Percentiles rank a stretch among this genome's conserved stretches.
Evolutionary conservation across 2,329 filamentous ascomycete genomes (phyloP).

Genomic region (Beauveria scarabaeidicola): DNA sequence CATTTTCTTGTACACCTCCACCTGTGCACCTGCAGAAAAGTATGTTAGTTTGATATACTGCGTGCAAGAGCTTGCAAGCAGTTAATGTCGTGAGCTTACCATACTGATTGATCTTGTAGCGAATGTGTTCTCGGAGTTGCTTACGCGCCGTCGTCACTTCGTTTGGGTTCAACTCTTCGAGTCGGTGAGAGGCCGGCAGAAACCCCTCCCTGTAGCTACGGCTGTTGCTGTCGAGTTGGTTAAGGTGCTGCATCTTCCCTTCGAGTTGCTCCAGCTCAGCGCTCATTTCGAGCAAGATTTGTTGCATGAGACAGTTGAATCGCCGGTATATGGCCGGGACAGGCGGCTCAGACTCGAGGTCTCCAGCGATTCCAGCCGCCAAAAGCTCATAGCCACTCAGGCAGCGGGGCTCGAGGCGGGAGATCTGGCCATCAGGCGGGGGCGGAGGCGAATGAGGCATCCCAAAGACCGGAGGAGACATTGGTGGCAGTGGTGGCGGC

Average conservation of each 20-base stretch:
- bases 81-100: slow-evolving; percentile 36
- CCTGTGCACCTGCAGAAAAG: slow-evolving; percentile 32
- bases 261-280: slow-evolving; percentile 78
- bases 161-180: slow-evolving; percentile 43
- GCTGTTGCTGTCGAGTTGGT: slow-evolving; percentile 47
- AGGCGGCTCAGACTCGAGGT: slow-evolving; percentile 15
- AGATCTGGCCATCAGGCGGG: not conserved
- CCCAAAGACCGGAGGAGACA: slow-evolving; percentile 1
- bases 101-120: slow-evolving; percentile 59
- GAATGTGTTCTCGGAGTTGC: slow-evolving; percentile 53
- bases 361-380: slow-evolving; percentile 40
- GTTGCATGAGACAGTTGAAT: slow-evolving; percentile 75
- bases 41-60: slow-evolving; percentile 28
- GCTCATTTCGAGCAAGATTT: slow-evolving; percentile 73
- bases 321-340: slow-evolving; percentile 66
- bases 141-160: slow-evolving; percentile 54
- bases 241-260: slow-evolving; percentile 63
- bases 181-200: slow-evolving; percentile 51
- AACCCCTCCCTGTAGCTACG: slow-evolving; percentile 34
- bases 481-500: not conserved
- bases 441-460: not conserved
- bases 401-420: slow-evolving; percentile 30
- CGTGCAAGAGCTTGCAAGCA: not conserved
- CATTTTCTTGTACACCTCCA: not conserved
- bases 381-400: slow-evolving; percentile 55